phyloP scores from a whole-genome alignment of 2,329 filamentous ascomycete genomes.

The Aspergillus felis region DNA sequence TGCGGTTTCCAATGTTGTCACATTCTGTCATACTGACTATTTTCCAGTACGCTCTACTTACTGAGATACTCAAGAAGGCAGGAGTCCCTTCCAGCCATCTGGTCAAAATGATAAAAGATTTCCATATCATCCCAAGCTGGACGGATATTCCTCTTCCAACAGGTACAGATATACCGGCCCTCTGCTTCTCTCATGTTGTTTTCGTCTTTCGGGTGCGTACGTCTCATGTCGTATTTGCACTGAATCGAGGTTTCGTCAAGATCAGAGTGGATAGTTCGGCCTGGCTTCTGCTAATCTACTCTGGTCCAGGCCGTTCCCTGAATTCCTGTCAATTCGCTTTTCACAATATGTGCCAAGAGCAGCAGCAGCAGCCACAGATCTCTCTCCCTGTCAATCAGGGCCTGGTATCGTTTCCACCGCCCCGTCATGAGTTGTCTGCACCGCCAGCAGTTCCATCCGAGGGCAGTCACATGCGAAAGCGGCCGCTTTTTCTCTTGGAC shows the following conservation, averaged over 20 bases:
- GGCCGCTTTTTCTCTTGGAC: conserved; percentile 28
- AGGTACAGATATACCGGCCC: conserved; percentile 30
- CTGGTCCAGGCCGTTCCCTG: conserved; percentile 34
- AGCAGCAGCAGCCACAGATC: conserved; percentile 4
- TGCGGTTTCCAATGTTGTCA: neutral
- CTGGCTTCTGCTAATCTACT: conserved; percentile 12
- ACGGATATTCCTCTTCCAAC: conserved; percentile 40
- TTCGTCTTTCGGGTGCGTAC: neutral
- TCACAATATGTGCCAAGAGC: conserved; percentile 29
- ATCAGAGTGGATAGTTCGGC: neutral
- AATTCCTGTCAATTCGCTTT: conserved; percentile 36
- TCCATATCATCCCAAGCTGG: conserved; percentile 36
- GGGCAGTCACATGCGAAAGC: conserved; percentile 26
- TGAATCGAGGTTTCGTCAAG: neutral
- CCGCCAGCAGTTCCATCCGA: conserved; percentile 22
- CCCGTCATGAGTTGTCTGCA: conserved; percentile 20
- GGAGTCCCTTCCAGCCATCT: conserved; percentile 35
- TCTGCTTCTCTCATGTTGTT: conserved; percentile 3
- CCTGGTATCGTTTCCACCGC: conserved; percentile 13
- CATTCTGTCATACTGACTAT: neutral
- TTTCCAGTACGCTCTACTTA: conserved; percentile 38
- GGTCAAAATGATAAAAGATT: conserved; percentile 36
- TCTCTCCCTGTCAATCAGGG: conserved; percentile 12
- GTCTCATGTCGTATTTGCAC: neutral
- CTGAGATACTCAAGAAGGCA: conserved; percentile 41